A percentile compares a stretch with the other conserved stretches of the same genome.
Conservation (phyloP, 2,329 filamentous ascomycete genomes). For the Macrophomina tecta region DNA sequence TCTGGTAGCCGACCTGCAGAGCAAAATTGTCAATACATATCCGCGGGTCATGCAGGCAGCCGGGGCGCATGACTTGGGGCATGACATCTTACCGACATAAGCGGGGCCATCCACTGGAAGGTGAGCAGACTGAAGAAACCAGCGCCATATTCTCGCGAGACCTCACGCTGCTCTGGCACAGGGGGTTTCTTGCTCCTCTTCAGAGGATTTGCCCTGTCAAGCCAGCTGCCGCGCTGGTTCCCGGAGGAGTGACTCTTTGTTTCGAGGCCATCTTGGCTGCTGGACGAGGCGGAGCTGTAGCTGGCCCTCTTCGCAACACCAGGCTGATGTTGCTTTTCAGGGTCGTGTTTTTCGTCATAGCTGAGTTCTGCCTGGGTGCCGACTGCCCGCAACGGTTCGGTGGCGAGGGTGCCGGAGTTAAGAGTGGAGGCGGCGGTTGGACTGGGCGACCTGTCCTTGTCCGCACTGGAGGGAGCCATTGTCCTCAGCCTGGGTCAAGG, state of each 20-base stretch:
- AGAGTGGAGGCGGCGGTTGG: constrained; percentile 37
- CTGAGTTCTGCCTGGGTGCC: constrained; percentile 43
- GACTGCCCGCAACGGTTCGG: constrained; percentile 45
- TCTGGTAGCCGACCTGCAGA: constrained; percentile 77
- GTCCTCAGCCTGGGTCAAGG: neutral
- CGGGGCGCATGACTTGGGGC: neutral
- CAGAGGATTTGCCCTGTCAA: constrained; percentile 59
- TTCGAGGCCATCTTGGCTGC: constrained; percentile 38
- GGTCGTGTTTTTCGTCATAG: constrained; percentile 29
- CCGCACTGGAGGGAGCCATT: constrained; percentile 38
- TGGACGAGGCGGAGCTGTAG: constrained; percentile 37
- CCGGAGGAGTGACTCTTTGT: constrained; percentile 18
- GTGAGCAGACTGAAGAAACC: constrained; percentile 75
- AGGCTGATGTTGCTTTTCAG: constrained; percentile 26
- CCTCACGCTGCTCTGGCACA: constrained; percentile 58
- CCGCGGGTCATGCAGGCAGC: neutral
- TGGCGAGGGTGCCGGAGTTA: constrained; percentile 48
- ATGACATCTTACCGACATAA: constrained; percentile 66
- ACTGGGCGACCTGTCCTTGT: constrained; percentile 45
- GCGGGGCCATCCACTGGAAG: constrained; percentile 87
- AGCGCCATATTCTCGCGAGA: constrained; percentile 75
- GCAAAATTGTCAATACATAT: neutral
- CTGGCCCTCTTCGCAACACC: constrained; percentile 32
- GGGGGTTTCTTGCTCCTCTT: constrained; percentile 60
- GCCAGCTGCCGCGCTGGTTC: constrained; percentile 53